Base-by-base conservation (phyloP, 2,329 filamentous ascomycete genomes). In the Cercospora zeina region DNA sequence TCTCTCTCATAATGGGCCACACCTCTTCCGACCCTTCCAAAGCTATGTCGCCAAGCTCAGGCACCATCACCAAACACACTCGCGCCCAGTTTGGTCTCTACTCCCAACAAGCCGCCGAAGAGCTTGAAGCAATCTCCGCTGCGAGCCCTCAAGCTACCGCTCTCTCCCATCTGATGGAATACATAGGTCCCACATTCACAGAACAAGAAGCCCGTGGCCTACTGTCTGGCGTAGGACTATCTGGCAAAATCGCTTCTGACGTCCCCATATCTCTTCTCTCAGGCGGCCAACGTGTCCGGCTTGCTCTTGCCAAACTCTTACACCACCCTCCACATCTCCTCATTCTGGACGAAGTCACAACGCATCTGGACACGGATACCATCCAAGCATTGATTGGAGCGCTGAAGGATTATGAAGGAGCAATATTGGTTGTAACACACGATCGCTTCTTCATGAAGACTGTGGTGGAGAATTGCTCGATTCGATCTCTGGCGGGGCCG, bases 341-440 rank as follows among this genome's bases (percentile, higher is more conserved):
- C 2, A 82, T 93, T 5, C 82, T 93, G 7, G 90, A 93, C 72
- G 91, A 91, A 74, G 87, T 91, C 24, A 95, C 90, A 6, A 93
- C 91, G 0, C 91, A 96, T 78, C 80, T 96, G 42, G 91, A 96
- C 73, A 90, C 89, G 65, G 86, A 95, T 76, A 93, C 89, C 0
- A 89, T 93, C 24, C 83, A 85, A 7, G 89, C 89, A 1, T 76
- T 96, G 59, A 82, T 88, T 0, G 81, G 84, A 24, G 88, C 88
- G 1, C 74, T 96, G 65, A 81, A 82, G 13, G 77, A 77, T 2
- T 96, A 89, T 82, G 83, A 87, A 59, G 91, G 91, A 0, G 90
- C 90, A 0, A 82, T 95, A 3, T 77, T 96, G 39, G 77, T 95
- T 4, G 87, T 95, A 4, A 91, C 87, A 36, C 91, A 96, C 77